Evolutionary conservation across 2,329 filamentous ascomycete genomes (phyloP).

Genomic region (Neopestalotiopsis rosae): DNA sequence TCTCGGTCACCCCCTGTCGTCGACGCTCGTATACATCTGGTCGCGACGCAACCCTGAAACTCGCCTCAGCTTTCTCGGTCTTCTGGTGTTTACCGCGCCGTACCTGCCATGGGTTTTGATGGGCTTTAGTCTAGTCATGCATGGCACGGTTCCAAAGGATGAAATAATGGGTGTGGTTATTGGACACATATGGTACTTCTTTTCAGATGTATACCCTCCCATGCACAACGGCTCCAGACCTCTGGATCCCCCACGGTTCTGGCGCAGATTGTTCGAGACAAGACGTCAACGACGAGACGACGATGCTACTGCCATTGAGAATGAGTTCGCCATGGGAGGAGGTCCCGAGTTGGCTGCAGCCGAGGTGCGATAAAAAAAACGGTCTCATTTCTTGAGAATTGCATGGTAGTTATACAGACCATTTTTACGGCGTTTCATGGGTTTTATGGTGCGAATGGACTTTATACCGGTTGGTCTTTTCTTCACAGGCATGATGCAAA

Average conservation of each 20-base stretch:
- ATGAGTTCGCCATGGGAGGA: slow-evolving; percentile 67
- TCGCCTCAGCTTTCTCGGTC: slow-evolving; percentile 83
- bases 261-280: slow-evolving; percentile 83
- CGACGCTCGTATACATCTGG: slow-evolving; percentile 97
- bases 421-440: background rate
- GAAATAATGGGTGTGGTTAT: slow-evolving; percentile 95
- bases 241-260: slow-evolving; percentile 88
- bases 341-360: slow-evolving; percentile 63
- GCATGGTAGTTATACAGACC: background rate
- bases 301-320: slow-evolving; percentile 60
- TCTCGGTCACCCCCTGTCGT: slow-evolving; percentile 90
- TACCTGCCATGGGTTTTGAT: slow-evolving; percentile 97
- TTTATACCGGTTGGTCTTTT: background rate
- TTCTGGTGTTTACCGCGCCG: slow-evolving; percentile 90
- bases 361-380: slow-evolving; percentile 33
- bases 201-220: slow-evolving; percentile 93
- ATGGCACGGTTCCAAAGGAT: slow-evolving; percentile 89
- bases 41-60: slow-evolving; percentile 93
- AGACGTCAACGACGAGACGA: slow-evolving; percentile 42
- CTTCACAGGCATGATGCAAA: background rate
- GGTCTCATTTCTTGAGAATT: background rate
- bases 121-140: slow-evolving; percentile 88
- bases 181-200: slow-evolving; percentile 98
- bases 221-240: slow-evolving; percentile 85
- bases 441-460: background rate